Evolutionary conservation across 2,329 filamentous ascomycete genomes (phyloP), one percentile per base, ranked within the genome.

Genomic region (Emmonsia crescens): DNA sequence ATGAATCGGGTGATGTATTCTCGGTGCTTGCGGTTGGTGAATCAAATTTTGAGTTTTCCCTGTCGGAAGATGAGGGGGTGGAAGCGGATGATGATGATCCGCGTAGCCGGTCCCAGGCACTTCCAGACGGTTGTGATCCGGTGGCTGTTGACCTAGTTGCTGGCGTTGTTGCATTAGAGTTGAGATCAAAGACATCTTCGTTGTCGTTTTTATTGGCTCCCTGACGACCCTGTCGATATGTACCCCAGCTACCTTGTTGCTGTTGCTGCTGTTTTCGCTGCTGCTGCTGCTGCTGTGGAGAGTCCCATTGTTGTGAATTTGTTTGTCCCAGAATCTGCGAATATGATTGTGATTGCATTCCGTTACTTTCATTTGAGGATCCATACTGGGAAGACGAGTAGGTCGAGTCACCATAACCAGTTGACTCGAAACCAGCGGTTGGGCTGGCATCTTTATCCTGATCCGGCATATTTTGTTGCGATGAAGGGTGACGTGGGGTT

Each of bases 41-140:
- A 54, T 49, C 38, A 27, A 31, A 61, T 10, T 19, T 44, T 31
- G 55, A 27, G 10, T 21, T 19, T 27, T 24, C 14, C 29, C 24
- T 5, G 54, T 21, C 5, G 40, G 24, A 10, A 36, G 46, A 40
- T 33, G 60, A 27, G 21, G 57, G 24, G 14, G 38, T 31, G 21
- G 55, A 29, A n/a, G 55, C 1, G 24, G 38, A 29, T n/a, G 55
- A 38, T 9, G 36, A 10, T 19, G 55, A 56, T 14, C 19, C 40
- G 62, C 75, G 67, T 44, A 77, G 69, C 12, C 74, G 72, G 16
- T 73, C 74, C 75, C 75, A 77, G 29, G 71, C 68, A 64, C 72
- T 74, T 10, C 72, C 71, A 6, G 59, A 29, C n/a, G 49, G 40
- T 31, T 46, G 29, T 19, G 52, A 38, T 29, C 36, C 16, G 5